Evolutionary conservation across 805 yeast genomes (phyloP).

Genomic region (Wickerhamiella parazyma): DNA sequence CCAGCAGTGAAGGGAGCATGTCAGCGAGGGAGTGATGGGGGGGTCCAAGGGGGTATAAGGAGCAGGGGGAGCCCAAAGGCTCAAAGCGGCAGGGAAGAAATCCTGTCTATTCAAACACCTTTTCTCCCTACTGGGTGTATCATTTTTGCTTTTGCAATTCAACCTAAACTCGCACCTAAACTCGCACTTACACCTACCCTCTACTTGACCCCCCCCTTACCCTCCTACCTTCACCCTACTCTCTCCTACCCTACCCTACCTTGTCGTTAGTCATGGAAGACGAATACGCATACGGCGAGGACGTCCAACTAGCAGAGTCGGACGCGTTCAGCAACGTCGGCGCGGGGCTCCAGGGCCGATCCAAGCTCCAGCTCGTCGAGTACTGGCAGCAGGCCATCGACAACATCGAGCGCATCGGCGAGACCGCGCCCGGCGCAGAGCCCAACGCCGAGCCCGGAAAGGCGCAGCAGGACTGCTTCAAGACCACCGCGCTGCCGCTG

Average conservation of each 20-base stretch:
- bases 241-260: too few species aligned
- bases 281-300: conserved; percentile 13
- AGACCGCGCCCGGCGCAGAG: conserved; percentile 36
- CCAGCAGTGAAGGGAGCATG: conserved; percentile 15
- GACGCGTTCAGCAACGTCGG: conserved; percentile 82
- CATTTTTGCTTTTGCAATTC: too few species aligned
- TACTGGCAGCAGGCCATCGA: conserved; percentile 97
- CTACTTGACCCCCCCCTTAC: too few species aligned
- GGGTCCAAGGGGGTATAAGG: not conserved
- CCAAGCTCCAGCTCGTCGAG: conserved; percentile 80
- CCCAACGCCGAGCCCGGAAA: not conserved
- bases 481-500: conserved; percentile 84
- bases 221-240: too few species aligned
- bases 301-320: conserved; percentile 23
- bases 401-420: conserved; percentile 52
- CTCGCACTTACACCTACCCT: too few species aligned
- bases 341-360: conserved; percentile 72
- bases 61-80: not conserved
- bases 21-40: not conserved
- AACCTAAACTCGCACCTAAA: too few species aligned
- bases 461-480: conserved; percentile 56
- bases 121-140: too few species aligned
- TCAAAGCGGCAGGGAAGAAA: too few species aligned
- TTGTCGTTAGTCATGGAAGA: conserved; percentile 10
- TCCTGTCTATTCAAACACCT: too few species aligned